These are phyloP conservation scores for Komagataella pastoris DNA, from an alignment of 805 yeast genomes.

Conservation along the genomic window DNA sequence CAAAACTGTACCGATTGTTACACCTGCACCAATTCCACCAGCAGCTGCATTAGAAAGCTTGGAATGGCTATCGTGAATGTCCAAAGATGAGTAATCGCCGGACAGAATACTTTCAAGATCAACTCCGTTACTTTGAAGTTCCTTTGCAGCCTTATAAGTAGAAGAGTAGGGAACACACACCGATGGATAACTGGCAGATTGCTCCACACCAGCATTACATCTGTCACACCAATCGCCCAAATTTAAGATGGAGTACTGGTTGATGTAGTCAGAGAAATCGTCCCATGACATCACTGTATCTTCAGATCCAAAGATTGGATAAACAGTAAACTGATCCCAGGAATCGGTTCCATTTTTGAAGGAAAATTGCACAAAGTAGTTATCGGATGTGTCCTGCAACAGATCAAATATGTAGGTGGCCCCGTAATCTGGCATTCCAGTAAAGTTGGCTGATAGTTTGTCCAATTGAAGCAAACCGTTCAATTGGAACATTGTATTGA, in stretches of 20 bases:
- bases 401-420: constrained; percentile 31
- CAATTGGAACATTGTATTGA: constrained; percentile 27
- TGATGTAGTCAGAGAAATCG: constrained; percentile 17
- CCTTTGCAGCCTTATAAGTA: constrained; percentile 17
- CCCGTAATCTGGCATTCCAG: constrained; percentile 34
- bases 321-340: constrained; percentile 16
- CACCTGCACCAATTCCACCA: constrained; percentile 40
- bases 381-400: constrained; percentile 13
- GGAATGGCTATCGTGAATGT: constrained; percentile 3
- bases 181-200: not conserved
- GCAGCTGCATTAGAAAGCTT: constrained; percentile 25
- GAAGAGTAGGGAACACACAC: constrained; percentile 22
- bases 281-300: constrained; percentile 20
- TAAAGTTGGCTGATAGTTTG: constrained; percentile 21
- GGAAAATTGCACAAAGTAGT: constrained; percentile 27
- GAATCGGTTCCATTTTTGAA: constrained; percentile 31
- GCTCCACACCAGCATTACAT: constrained; percentile 18
- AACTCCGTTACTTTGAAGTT: constrained; percentile 17
- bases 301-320: constrained; percentile 23
- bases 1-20: constrained; percentile 25
- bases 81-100: constrained; percentile 15
- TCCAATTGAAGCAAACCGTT: constrained; percentile 21
- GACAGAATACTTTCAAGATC: constrained; percentile 13
- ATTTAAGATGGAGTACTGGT: constrained; percentile 13
- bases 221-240: constrained; percentile 24